A percentile compares a stretch with the other conserved stretches of the same genome.
phyloP scores from a whole-genome alignment of 2,329 filamentous ascomycete genomes.

The Ceratocystis smalleyi region DNA sequence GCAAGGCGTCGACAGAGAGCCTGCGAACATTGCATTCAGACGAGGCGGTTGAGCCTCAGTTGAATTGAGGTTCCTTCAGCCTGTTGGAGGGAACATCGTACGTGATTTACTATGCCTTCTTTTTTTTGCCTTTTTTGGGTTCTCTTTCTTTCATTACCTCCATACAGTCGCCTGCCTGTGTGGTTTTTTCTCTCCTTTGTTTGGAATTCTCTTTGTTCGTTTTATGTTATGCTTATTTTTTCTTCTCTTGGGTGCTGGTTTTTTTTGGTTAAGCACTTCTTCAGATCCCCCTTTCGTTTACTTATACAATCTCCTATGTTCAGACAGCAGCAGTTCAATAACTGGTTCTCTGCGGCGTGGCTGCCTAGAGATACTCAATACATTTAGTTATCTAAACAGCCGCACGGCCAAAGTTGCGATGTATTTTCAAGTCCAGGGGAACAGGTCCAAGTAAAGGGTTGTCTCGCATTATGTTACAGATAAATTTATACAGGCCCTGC shows the following conservation, averaged over 20 bases:
- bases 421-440: neutral
- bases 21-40: conserved; percentile 49
- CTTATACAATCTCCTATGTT: conserved; percentile 1
- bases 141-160: neutral
- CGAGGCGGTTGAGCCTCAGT: conserved; percentile 18
- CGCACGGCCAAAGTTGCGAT: neutral
- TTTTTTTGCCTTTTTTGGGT: conserved; percentile 1
- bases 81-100: neutral
- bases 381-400: neutral
- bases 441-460: neutral
- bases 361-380: neutral
- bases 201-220: neutral
- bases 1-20: conserved; percentile 50
- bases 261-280: neutral
- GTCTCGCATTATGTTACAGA: neutral
- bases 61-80: neutral
- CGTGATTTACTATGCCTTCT: neutral
- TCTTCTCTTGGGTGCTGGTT: neutral
- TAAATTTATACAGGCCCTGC: neutral
- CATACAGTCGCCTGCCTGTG: neutral
- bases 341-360: neutral
- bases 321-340: neutral
- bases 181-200: neutral
- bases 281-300: conserved; percentile 3
- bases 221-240: neutral